Base-by-base conservation (phyloP, 2,329 filamentous ascomycete species). In the Epichloe scottii region DNA sequence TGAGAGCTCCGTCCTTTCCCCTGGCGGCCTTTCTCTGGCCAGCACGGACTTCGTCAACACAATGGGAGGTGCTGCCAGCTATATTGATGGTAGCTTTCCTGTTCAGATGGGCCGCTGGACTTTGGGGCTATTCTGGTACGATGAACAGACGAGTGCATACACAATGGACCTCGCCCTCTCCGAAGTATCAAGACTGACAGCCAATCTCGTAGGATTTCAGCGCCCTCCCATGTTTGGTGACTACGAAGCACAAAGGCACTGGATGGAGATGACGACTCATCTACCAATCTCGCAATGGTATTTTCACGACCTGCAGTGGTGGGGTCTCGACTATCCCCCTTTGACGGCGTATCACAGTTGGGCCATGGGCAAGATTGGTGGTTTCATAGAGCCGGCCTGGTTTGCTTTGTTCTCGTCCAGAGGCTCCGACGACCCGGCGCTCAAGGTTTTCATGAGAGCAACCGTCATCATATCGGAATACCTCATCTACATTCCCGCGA, bases 301-400 rank as follows among this genome's bases (percentile, higher is more conserved):
- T 68, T 95, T 95, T 63, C 89, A 98, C 66, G 90, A 98, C 65
- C 74, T 97, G 43, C 77, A 91, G 62, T 98, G 91, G 84, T 98
- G 93, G 93, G 94, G 94, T 0, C 77, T 98, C 58, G 93, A 98
- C 70, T 98, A 98, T 66, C 93, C 93, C 51, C 93, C 93, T 49
- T 78, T 98, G 69, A 98, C 93, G 49, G 94, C 93, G 48, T 98
- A 98, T 70, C 93, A 98, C 68, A 96, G 90, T 72, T 97, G 90
- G 91, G 63, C 93, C n/a, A 72, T 94, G 54, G 93, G 93, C 56
- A 86, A 85, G 68, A 79, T 96, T 73, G 93, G 93, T 48, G 76
- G 81, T 49, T 66, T 83, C 38, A 85, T 97, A 65, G 76, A 95
- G 56, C 82, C 87, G 1, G 69, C 79, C 8, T 98, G 93, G 93